Evolutionary conservation across 2,329 filamentous ascomycete genomes (phyloP).

Genomic region (Aspergillus caelatus): DNA sequence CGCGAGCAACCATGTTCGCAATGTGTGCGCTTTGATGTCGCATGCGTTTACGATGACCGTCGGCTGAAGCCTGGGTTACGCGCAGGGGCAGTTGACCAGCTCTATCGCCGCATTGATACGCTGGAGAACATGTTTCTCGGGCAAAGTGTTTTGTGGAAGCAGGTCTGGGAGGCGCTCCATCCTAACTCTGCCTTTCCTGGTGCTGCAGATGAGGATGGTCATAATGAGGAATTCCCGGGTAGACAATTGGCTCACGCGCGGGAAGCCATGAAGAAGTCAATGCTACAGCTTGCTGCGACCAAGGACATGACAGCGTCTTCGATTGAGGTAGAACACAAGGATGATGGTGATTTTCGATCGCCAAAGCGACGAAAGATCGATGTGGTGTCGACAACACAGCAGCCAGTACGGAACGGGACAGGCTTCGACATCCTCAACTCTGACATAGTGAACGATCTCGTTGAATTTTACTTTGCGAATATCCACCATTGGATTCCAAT

Average conservation of each 20-base stretch:
- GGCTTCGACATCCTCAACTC: not conserved
- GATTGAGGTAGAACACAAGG: not conserved
- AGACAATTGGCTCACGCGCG: not conserved
- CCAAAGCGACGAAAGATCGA: not conserved
- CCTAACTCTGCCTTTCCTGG: not conserved
- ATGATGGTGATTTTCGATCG: not conserved
- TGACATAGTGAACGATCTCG: conserved; percentile 28
- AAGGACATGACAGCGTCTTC: not conserved
- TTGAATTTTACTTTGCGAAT: conserved; percentile 34
- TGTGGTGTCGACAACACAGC: not conserved
- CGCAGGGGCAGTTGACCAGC: conserved; percentile 36
- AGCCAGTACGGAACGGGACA: not conserved
- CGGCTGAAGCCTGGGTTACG: conserved; percentile 34
- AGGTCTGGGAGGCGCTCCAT: conserved; percentile 19
- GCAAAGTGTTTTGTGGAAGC: conserved; percentile 23
- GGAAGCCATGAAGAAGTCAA: not conserved
- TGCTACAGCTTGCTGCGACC: not conserved
- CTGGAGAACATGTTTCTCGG: conserved; percentile 27
- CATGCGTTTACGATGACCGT: conserved; percentile 38
- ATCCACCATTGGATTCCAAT: conserved; percentile 41
- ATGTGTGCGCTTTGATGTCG: conserved; percentile 37
- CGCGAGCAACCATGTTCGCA: conserved; percentile 48
- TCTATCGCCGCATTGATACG: conserved; percentile 33
- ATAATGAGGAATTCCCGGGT: not conserved
- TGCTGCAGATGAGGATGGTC: not conserved